Base-by-base conservation (phyloP, 164 flowering plant species). In the Santalum album region DNA sequence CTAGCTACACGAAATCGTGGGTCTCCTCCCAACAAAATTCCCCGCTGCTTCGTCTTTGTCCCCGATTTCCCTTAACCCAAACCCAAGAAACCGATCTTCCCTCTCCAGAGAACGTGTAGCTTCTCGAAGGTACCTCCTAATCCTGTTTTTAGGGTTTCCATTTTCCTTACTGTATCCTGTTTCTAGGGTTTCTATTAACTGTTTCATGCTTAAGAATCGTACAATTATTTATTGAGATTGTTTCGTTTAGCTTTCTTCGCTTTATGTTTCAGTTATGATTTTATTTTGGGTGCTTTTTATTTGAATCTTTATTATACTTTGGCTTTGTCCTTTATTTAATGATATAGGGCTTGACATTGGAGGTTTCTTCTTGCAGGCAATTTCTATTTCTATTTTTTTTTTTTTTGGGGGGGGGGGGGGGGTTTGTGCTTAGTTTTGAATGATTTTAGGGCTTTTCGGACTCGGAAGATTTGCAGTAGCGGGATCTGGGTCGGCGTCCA, bases 401-500 rank as follows among this genome's bases (percentile, higher is more conserved):
- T 4, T 9, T 36, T 36, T 36, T 36, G 40, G 12, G 34, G n/a
- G n/a, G n/a, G n/a, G n/a, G n/a, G n/a, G n/a, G n/a, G n/a, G n/a
- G n/a, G n/a, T n/a, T n/a, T n/a, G n/a, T n/a, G n/a, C n/a, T 49
- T 29, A 46, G 21, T 9, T 25, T 19, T 7, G 35, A 44, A 7
- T 12, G 7, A 35, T 14, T 21, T 25, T 35, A 47, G 24, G 12
- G 45, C 34, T 23, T 43, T 43, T 43, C 29, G 22, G 50, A 1
- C 1, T 45, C 26, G 18, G 39, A 16, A 42, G 45, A 16, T 42
- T 42, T 42, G 19, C 3, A 16, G 20, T 16, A 42, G 6, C 1
- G 51, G 59, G 51, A 29, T 39, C 54, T 49, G n/a, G n/a, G n/a
- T 43, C 45, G 39, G 19, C 1, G 22, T 10, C 36, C 51, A 4